A percentile compares a stretch with the other conserved stretches of the same genome.
These are phyloP conservation scores for Stellera chamaejasme DNA, from an alignment of 345 rosid species.

Conservation along the genomic window DNA sequence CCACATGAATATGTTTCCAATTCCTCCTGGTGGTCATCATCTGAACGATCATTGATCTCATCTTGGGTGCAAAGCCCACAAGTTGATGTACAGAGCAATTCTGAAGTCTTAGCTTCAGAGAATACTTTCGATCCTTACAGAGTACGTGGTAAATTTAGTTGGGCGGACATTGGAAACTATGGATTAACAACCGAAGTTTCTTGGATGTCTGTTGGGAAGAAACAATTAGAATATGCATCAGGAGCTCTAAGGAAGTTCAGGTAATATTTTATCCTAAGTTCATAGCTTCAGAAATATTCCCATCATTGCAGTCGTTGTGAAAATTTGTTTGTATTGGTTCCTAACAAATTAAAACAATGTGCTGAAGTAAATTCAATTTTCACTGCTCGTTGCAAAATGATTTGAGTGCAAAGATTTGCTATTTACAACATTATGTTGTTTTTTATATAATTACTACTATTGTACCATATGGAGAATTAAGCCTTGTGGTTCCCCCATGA, in stretches of 20 bases:
- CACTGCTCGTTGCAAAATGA: no score
- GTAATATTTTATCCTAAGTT: slow-evolving; percentile 22
- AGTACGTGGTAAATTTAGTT: slow-evolving; percentile 78
- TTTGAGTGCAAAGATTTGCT: no score
- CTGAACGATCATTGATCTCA: slow-evolving; percentile 64
- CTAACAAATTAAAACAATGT: no score
- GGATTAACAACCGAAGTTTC: slow-evolving; percentile 67
- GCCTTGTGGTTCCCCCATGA: no score
- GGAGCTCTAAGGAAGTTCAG: slow-evolving; percentile 87
- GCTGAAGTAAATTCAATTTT: no score
- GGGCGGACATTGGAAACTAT: slow-evolving; percentile 77
- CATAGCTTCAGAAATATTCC: neutral
- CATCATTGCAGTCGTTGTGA: neutral
- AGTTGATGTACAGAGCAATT: slow-evolving; percentile 42
- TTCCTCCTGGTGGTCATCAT: slow-evolving; percentile 76
- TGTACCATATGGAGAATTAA: no score
- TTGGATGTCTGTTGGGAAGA: slow-evolving; percentile 97
- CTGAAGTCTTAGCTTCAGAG: slow-evolving; percentile 45
- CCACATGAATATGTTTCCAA: slow-evolving; percentile 79
- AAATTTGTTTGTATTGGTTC: no score
- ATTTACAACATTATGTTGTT: no score
- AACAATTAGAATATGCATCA: slow-evolving; percentile 86
- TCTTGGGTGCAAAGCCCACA: slow-evolving; percentile 75
- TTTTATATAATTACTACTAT: no score
- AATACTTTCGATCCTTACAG: slow-evolving; percentile 72